phyloP scores from a whole-genome alignment of 768 basidiomycete genomes.

The Omphalotus guepiniiformis region DNA sequence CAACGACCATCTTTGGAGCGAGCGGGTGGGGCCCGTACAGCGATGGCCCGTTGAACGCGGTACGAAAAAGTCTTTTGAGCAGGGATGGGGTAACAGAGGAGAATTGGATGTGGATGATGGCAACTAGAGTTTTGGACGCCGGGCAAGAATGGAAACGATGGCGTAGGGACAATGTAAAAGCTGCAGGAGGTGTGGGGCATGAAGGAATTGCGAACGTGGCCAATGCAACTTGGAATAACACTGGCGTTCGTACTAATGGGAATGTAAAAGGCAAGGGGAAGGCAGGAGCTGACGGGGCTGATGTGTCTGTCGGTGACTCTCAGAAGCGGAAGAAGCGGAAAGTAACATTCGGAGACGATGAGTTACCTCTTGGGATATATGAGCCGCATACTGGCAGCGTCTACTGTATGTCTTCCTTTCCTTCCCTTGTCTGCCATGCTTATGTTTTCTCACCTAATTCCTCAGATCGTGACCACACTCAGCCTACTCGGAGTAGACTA shows the following conservation, averaged over 20 bases:
- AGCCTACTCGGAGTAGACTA: slow-evolving; percentile 64
- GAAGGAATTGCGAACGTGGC: slow-evolving; percentile 24
- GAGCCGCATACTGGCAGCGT: slow-evolving; percentile 78
- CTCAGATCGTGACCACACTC: slow-evolving; percentile 73
- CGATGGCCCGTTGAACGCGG: slow-evolving; percentile 80
- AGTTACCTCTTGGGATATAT: slow-evolving; percentile 64
- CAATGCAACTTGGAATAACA: slow-evolving; percentile 18
- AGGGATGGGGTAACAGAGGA: slow-evolving; percentile 82
- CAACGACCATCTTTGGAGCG: slow-evolving; percentile 87
- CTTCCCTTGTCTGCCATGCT: slow-evolving; percentile 1
- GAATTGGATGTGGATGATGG: slow-evolving; percentile 90
- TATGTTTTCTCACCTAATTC: slow-evolving; percentile 7
- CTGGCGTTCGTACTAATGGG: background rate
- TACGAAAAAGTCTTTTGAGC: slow-evolving; percentile 72
- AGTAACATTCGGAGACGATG: slow-evolving; percentile 20
- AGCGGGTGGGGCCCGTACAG: slow-evolving; percentile 85
- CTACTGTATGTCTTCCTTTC: slow-evolving; percentile 50
- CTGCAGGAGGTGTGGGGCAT: slow-evolving; percentile 44
- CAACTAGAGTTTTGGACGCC: slow-evolving; percentile 58
- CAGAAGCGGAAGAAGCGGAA: slow-evolving; percentile 26
- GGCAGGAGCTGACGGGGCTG: slow-evolving; percentile 20
- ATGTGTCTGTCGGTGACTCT: slow-evolving; percentile 22
- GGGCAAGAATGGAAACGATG: slow-evolving; percentile 61
- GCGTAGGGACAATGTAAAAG: slow-evolving; percentile 49
- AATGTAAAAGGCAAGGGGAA: slow-evolving; percentile 16